Conservation (phyloP, 306 rosid genomes). For the Vigna unguiculata region DNA sequence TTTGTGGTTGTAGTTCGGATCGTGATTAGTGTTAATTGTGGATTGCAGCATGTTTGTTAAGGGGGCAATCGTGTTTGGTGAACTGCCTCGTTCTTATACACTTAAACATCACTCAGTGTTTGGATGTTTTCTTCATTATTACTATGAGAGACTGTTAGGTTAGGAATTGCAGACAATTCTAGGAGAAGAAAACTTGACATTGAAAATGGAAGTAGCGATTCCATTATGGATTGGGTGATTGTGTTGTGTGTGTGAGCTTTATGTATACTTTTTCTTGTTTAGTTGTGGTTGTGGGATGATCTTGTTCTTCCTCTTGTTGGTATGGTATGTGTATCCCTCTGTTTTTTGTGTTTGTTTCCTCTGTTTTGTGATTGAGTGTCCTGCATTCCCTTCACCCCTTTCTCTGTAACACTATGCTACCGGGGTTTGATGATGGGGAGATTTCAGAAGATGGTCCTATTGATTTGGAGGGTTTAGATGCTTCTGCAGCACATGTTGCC, state of each 20-base stretch:
- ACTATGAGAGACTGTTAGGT: background rate
- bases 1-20: background rate
- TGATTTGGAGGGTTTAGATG: no score
- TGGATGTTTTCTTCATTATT: background rate
- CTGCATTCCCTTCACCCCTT: no score
- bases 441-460: no score
- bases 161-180: background rate
- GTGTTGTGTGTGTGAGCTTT: background rate
- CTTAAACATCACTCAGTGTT: background rate
- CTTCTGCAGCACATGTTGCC: no score
- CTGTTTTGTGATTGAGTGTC: background rate
- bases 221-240: no score
- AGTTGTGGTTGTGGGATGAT: background rate
- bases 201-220: no score
- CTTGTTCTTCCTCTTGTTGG: background rate
- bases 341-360: background rate
- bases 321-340: background rate
- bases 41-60: background rate
- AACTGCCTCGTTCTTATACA: background rate
- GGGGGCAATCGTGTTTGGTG: background rate
- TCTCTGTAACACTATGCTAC: no score
- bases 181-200: no score
- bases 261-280: background rate
- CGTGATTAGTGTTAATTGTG: constrained; percentile 6
- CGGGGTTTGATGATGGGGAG: no score